These are phyloP conservation scores for Cucurbita argyrosperma DNA, from an alignment of 306 rosid species.

Conservation along the genomic window DNA sequence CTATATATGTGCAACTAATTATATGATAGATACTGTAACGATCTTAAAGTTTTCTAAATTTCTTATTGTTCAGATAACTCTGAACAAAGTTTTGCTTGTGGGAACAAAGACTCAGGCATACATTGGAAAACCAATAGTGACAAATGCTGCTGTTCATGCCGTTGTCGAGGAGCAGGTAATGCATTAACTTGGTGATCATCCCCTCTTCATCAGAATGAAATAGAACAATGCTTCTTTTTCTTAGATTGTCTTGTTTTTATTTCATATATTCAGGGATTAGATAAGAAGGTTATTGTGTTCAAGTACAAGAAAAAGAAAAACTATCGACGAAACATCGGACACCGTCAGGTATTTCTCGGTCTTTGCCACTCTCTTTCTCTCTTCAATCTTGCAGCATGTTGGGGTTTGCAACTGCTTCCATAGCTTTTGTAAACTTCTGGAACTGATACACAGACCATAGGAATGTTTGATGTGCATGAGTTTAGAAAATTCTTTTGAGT, in stretches of 20 bases:
- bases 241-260: not conserved
- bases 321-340: conserved; percentile 76
- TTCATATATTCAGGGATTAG: conserved; percentile 43
- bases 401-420: not conserved
- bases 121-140: conserved; percentile 86
- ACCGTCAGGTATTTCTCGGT: conserved; percentile 52
- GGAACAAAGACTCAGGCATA: conserved; percentile 67
- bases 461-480: not conserved
- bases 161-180: conserved; percentile 91
- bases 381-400: not conserved
- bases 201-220: not conserved
- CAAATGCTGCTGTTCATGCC: conserved; percentile 90
- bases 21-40: not conserved
- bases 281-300: conserved; percentile 70
- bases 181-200: not conserved
- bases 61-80: conserved; percentile 48
- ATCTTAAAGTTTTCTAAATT: not conserved
- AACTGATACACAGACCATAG: not conserved
- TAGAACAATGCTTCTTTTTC: not conserved
- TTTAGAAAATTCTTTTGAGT: not conserved
- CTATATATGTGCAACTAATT: not conserved
- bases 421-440: not conserved
- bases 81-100: conserved; percentile 80
- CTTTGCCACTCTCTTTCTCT: not conserved
- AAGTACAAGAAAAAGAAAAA: conserved; percentile 87